phyloP scores from a whole-genome alignment of 768 basidiomycete species.

The Termitomyces sp. region DNA sequence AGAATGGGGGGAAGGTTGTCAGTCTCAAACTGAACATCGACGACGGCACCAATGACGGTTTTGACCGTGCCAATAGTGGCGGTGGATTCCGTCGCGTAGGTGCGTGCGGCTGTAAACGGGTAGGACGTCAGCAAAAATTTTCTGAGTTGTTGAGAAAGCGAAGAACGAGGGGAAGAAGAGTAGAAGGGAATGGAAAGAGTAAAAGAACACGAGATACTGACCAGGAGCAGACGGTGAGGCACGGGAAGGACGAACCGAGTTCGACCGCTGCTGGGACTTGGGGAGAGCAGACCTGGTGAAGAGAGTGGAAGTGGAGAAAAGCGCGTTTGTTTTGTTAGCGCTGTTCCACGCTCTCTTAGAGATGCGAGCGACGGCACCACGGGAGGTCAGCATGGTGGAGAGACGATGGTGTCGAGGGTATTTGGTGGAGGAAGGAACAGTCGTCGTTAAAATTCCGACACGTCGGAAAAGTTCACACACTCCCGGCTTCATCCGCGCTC shows the following conservation, averaged over 20 bases:
- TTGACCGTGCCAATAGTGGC: slow-evolving; percentile 77
- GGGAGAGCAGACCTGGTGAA: slow-evolving; percentile 53
- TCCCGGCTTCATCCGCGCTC: slow-evolving; percentile 45
- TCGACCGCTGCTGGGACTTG: slow-evolving; percentile 43
- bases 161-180: slow-evolving; percentile 8
- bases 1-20: slow-evolving; percentile 96
- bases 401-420: slow-evolving; percentile 29
- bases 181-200: neutral
- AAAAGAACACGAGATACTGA: slow-evolving; percentile 32
- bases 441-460: slow-evolving; percentile 36
- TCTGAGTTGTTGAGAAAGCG: neutral
- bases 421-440: slow-evolving; percentile 25
- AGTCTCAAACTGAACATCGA: slow-evolving; percentile 97
- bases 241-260: slow-evolving; percentile 48
- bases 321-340: slow-evolving; percentile 73
- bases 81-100: slow-evolving; percentile 91
- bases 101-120: slow-evolving; percentile 54
- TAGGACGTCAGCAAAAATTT: slow-evolving; percentile 14
- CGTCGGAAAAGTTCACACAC: slow-evolving; percentile 49
- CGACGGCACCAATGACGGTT: slow-evolving; percentile 99
- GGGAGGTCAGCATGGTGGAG: slow-evolving; percentile 77
- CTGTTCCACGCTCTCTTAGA: slow-evolving; percentile 79
- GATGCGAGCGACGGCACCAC: slow-evolving; percentile 84
- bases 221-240: slow-evolving; percentile 51
- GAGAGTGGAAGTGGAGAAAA: slow-evolving; percentile 76